These are phyloP conservation scores for Trichoderma sp. DNA, from an alignment of 2,329 filamentous ascomycete genomes.

Conservation along the genomic window DNA sequence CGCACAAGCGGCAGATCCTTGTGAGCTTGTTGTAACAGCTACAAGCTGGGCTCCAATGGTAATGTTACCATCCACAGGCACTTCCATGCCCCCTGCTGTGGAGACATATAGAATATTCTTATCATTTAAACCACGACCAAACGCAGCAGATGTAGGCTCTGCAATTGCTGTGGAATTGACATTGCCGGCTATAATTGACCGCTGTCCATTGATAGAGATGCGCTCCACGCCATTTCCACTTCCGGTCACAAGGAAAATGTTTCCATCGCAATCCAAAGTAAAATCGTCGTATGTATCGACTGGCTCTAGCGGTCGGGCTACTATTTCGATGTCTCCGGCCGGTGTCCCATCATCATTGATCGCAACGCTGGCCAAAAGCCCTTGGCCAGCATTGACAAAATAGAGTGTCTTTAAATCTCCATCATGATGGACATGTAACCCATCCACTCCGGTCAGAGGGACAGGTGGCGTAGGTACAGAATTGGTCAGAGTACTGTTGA, in stretches of 20 bases:
- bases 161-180: neutral
- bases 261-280: neutral
- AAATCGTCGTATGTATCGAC: neutral
- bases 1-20: neutral
- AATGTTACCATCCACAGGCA: neutral
- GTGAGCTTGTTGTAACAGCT: neutral
- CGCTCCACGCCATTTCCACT: neutral
- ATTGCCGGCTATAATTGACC: neutral
- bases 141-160: neutral
- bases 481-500: neutral
- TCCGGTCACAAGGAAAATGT: neutral
- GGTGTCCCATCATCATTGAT: neutral
- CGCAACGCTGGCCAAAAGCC: neutral
- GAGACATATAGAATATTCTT: neutral
- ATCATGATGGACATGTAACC: neutral
- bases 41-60: neutral
- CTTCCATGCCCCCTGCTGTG: neutral
- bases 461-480: neutral
- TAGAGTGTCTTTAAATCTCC: neutral
- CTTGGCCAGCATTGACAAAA: neutral
- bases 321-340: neutral
- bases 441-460: neutral
- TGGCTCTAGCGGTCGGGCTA: neutral
- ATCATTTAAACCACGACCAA: neutral
- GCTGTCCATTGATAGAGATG: neutral